Conservation (phyloP, 106 monocot genomes). For the Vanilla planifolia region DNA sequence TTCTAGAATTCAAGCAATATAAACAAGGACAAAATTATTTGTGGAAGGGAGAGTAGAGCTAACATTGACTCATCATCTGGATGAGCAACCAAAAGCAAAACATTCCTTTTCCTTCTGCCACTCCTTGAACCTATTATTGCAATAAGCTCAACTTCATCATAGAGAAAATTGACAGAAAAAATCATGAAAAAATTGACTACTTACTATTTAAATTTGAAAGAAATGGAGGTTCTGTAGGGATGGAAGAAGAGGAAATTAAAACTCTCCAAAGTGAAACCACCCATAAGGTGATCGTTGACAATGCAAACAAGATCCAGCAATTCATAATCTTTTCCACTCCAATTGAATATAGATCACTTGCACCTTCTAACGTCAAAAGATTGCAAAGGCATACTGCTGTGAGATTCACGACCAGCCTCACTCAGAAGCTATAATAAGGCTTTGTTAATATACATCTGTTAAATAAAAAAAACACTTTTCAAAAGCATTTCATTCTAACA, state of each 20-base stretch:
- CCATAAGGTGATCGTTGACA: conserved; percentile 13
- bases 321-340: neutral
- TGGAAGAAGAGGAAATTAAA: conserved; percentile 12
- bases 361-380: too few relatives aligned
- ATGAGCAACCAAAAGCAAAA: conserved; percentile 75
- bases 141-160: neutral
- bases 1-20: too few relatives aligned
- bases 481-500: too few relatives aligned
- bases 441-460: too few relatives aligned
- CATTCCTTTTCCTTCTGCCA: conserved; percentile 34
- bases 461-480: too few relatives aligned
- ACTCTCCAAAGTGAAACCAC: conserved; percentile 16
- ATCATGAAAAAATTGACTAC: neutral
- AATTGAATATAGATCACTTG: too few relatives aligned
- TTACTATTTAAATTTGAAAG: conserved; percentile 5
- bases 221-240: conserved; percentile 7
- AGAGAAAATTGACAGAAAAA: neutral
- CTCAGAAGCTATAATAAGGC: too few relatives aligned
- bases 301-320: neutral
- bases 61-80: conserved; percentile 98
- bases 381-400: too few relatives aligned
- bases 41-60: conserved; percentile 8
- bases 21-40: too few relatives aligned
- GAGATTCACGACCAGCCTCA: too few relatives aligned
- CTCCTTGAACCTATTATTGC: conserved; percentile 10